Evolutionary conservation across 306 rosid genomes (phyloP).

Genomic region (Prinsepia uniflora): DNA sequence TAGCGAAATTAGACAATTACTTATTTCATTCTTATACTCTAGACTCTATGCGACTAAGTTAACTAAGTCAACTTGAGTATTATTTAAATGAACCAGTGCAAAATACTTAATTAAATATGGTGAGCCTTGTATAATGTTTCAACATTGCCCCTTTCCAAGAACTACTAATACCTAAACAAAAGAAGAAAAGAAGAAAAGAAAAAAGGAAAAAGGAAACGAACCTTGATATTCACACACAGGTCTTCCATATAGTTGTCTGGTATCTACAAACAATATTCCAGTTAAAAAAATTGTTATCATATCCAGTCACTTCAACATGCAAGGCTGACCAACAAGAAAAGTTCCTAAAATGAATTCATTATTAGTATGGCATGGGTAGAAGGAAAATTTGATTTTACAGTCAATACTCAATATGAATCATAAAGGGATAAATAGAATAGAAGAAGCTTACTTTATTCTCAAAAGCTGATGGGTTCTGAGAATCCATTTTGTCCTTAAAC

Average conservation of each 20-base stretch:
- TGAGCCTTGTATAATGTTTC: too few species aligned
- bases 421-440: not conserved
- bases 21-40: too few species aligned
- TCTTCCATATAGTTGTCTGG: conserved; percentile 53
- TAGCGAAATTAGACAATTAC: not conserved
- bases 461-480: conserved; percentile 49
- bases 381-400: not conserved
- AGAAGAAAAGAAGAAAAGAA: not conserved
- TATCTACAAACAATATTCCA: conserved; percentile 41
- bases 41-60: too few species aligned
- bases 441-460: conserved; percentile 54
- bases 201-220: conserved; percentile 18
- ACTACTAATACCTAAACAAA: not conserved
- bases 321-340: not conserved
- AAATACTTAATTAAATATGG: too few species aligned
- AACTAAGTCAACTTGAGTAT: too few species aligned
- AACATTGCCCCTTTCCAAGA: too few species aligned
- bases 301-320: conserved; percentile 10
- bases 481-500: conserved; percentile 64
- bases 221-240: conserved; percentile 71
- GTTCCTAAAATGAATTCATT: not conserved
- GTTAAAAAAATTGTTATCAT: conserved; percentile 19
- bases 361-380: not conserved
- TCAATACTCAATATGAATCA: not conserved
- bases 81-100: too few species aligned